These are phyloP conservation scores for Exsudoporus frostii DNA, from an alignment of 768 basidiomycete genomes.

Conservation along the genomic window DNA sequence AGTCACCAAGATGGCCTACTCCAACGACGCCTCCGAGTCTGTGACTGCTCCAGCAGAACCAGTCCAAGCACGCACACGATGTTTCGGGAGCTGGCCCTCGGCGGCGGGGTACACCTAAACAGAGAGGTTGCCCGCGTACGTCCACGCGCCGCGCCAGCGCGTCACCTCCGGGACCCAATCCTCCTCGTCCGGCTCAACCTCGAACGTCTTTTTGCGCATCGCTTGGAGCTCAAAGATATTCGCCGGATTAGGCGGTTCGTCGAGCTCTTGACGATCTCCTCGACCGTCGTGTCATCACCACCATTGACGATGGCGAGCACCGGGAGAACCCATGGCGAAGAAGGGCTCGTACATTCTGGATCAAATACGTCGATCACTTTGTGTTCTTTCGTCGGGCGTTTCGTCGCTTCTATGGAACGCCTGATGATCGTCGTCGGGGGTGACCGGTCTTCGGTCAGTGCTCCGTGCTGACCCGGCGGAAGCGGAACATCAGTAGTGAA, in stretches of 20 bases:
- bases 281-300: not conserved
- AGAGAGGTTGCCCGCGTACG: not conserved
- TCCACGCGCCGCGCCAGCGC: not conserved
- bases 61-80: not conserved
- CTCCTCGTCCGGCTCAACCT: not conserved
- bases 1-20: not conserved
- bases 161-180: not conserved
- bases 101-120: not conserved
- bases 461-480: not conserved
- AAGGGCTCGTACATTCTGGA: not conserved
- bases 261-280: not conserved
- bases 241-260: not conserved
- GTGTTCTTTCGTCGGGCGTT: not conserved
- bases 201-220: not conserved
- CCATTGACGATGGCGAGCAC: not conserved
- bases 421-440: not conserved
- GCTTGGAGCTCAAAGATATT: not conserved
- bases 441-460: not conserved
- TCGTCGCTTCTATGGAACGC: slow-evolving; percentile 1
- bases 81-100: not conserved
- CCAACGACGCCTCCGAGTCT: too few species aligned
- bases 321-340: not conserved
- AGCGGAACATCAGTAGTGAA: not conserved
- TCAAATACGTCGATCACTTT: not conserved
- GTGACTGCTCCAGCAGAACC: too few species aligned